phyloP scores from a whole-genome alignment of 2,329 filamentous ascomycete genomes.

The Sporothrix dimorphospora region DNA sequence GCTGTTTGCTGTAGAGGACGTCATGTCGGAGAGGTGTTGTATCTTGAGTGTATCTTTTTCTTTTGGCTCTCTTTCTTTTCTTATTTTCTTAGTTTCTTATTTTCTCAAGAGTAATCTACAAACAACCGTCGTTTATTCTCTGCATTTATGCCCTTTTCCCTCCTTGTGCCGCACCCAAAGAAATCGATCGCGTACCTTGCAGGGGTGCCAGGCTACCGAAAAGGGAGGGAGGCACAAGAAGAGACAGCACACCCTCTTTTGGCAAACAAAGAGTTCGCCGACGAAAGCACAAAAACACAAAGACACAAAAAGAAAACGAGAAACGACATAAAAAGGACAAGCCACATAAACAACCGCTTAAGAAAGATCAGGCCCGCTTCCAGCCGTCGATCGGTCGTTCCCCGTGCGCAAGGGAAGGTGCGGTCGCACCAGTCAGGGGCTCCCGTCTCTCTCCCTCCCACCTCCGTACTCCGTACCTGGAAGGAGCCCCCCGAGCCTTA shows the following conservation, averaged over 20 bases:
- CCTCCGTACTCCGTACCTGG: background rate
- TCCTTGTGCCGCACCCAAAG: background rate
- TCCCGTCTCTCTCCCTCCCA: background rate
- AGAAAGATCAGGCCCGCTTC: constrained; percentile 10
- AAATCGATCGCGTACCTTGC: background rate
- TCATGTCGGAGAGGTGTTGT: background rate
- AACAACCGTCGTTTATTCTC: background rate
- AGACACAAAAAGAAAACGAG: background rate
- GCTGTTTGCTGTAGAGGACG: background rate
- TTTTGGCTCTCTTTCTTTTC: background rate
- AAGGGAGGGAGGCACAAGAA: constrained; percentile 7
- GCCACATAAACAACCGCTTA: background rate
- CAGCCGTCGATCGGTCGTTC: constrained; percentile 20
- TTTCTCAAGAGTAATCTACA: background rate
- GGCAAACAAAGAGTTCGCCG: constrained; percentile 12
- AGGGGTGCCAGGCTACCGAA: background rate
- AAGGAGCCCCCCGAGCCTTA: background rate
- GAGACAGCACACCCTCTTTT: constrained; percentile 7
- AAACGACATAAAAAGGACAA: background rate
- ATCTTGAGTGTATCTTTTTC: background rate
- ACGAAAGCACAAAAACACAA: background rate
- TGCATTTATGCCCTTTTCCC: background rate
- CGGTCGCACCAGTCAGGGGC: constrained; percentile 22
- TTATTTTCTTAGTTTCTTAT: background rate
- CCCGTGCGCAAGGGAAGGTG: constrained; percentile 20